Evolutionary conservation across 129 eudicot genomes (phyloP), one percentile per base, ranked within the genome.

Genomic region (Kitagawia praeruptora): DNA sequence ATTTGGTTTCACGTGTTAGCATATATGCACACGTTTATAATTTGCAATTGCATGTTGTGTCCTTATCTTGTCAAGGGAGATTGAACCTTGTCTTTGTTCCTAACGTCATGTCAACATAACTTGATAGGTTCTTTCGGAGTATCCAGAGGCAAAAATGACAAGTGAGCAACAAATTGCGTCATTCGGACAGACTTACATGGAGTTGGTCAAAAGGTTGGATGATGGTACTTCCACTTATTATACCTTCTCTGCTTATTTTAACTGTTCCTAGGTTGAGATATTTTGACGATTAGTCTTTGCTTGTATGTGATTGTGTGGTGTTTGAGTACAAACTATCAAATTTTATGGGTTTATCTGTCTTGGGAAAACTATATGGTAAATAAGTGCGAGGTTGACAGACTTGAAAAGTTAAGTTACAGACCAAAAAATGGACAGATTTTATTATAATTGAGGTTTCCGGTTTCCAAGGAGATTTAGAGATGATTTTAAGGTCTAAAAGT

Each of bases 181-280:
- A 76, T 80, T 91, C 80, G 98, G 98, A 70, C 97, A 91, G 88
- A 88, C 90, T 16, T 84, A 79, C 73, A 80, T 73, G 63, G 96
- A 88, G 83, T 80, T 93, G 93, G 91, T 80, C 86, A 88, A 89
- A 83, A 91, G 98, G 93, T 88, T 93, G 98, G 97, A 91, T 76
- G 88, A 91, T 89, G 98, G 98, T 93, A 93, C 81, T 84, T 84
- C 85, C 97, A 12, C 89, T 45, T 84, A 86, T 84, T 56, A 8
- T 71, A 54, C 70, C 87, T 77, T 83, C 27, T 63, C 13, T 18
- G 15, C 41, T 74, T 28, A 79, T 23, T 74, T 78, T 7, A 78
- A 66, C 27, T 47, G 58, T 18, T 70, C 37, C 31, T 74, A 39
- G 28, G 7, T 41, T 46, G 49, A 46, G 49, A 61, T 61, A 9